Base-by-base conservation (phyloP, 495 filamentous ascomycete genomes). In the Pseudomonodictys pantanalensis region DNA sequence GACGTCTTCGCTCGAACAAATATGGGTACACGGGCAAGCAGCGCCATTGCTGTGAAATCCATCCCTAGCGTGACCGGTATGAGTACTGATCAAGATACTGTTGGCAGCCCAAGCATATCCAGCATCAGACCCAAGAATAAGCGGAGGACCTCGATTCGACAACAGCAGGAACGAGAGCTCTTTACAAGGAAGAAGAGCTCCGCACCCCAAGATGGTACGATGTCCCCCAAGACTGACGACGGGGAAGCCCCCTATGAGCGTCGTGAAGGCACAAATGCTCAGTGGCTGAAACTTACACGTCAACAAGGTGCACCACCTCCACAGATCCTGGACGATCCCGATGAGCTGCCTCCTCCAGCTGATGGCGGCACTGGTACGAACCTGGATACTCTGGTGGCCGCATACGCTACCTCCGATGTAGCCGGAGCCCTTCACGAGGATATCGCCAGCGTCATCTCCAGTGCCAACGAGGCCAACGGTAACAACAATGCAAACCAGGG, bases 31-130 rank as follows among this genome's bases (percentile, higher is more conserved):
- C 83, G 87, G n/a, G 89, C 89, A 17, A 95, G 90, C 74, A 95
- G 90, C 67, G 83, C 90, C 28, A 80, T 85, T 49, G 92, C 90
- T n/a, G 83, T 96, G 54, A 97, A 97, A 70, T 95, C 91, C 0
- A 84, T 96, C 50, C 85, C 89, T 1, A 95, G 91, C 71, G 78
- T 86, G 10, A 91, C 88, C 22, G 85, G 83, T 56, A 78, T 79
- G 26, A 87, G 82, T 67, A 68, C 81, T 2, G 84, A 84, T 33
- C 78, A 81, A 11, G 69, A 71, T 45, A 74, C 74, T 38, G 75
- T 73, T 22, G 86, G 82, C 26, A 86, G 80, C 59, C 76, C 81
- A 10, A 78, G 83, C 32, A 64, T 22, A 79, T 48, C 74, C 4
- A 64, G 56, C 43, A 17, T 80, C 6, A 81, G 87, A 38, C 89